These are phyloP conservation scores for Achlya hypogyna DNA, from an alignment of 352 stramenopile genomes.

Conservation along the genomic window DNA sequence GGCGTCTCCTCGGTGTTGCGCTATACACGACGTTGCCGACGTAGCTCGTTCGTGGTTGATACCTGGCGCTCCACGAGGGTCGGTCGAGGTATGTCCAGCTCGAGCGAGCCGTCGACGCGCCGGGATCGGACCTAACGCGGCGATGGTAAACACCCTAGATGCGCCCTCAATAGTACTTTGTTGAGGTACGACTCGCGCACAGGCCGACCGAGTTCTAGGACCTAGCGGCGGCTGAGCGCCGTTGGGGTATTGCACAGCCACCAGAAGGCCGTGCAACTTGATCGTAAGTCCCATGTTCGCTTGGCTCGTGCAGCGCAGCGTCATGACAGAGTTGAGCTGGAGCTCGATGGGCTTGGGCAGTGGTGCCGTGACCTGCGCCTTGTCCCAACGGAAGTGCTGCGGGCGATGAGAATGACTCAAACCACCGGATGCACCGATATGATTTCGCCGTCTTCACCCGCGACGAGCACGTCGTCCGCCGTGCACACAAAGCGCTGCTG, in stretches of 20 bases:
- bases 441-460: slow-evolving; percentile 4
- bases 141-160: neutral
- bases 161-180: neutral
- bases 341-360: slow-evolving; percentile 1
- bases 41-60: neutral
- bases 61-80: slow-evolving; percentile 10
- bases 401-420: neutral
- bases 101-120: slow-evolving; percentile 6
- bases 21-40: neutral
- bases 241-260: neutral
- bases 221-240: neutral
- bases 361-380: neutral
- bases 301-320: neutral
- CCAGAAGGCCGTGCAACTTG: neutral
- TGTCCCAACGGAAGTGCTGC: slow-evolving; percentile 1
- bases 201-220: neutral
- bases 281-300: neutral
- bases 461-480: neutral
- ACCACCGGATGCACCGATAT: neutral
- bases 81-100: slow-evolving; percentile 2
- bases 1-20: neutral
- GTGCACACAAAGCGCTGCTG: neutral
- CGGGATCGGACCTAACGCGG: neutral
- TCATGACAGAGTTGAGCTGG: neutral
- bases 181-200: neutral